phyloP scores from a whole-genome alignment of 2,329 filamentous ascomycete genomes.

The Arthrobotrys iridis region DNA sequence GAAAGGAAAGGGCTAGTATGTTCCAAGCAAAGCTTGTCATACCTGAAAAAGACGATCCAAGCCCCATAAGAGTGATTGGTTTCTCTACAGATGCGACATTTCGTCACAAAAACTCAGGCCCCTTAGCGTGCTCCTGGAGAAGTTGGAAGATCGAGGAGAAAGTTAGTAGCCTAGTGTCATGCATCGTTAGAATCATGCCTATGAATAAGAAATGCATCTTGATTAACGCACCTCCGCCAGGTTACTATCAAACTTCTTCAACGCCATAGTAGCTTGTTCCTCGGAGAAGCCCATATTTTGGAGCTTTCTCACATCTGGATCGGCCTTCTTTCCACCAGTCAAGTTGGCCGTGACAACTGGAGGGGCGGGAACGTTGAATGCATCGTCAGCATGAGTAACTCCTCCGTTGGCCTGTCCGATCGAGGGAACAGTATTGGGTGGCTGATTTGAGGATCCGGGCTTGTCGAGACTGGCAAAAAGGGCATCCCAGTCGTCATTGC shows the following conservation, averaged over 20 bases:
- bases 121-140: slow-evolving; percentile 41
- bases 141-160: slow-evolving; percentile 46
- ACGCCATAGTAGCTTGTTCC: slow-evolving; percentile 75
- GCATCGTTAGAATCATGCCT: background rate
- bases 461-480: slow-evolving; percentile 73
- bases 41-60: slow-evolving; percentile 15
- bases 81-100: slow-evolving; percentile 14
- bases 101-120: background rate
- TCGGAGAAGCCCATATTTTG: slow-evolving; percentile 89
- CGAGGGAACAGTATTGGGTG: slow-evolving; percentile 60
- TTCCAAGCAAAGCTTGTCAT: background rate
- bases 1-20: background rate
- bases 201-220: no score
- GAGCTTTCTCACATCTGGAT: slow-evolving; percentile 87
- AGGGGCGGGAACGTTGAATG: slow-evolving; percentile 7
- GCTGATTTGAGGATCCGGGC: slow-evolving; percentile 70
- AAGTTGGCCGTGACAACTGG: slow-evolving; percentile 20
- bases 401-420: slow-evolving; percentile 54
- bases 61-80: background rate
- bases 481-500: slow-evolving; percentile 87
- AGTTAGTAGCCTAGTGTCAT: slow-evolving; percentile 48
- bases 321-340: slow-evolving; percentile 67
- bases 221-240: slow-evolving; percentile 79
- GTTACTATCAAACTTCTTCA: slow-evolving; percentile 97
- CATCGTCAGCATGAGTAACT: slow-evolving; percentile 52